These are phyloP conservation scores for Sporothrix dimorphospora DNA, from an alignment of 2,329 filamentous ascomycete species.

Conservation along the genomic window DNA sequence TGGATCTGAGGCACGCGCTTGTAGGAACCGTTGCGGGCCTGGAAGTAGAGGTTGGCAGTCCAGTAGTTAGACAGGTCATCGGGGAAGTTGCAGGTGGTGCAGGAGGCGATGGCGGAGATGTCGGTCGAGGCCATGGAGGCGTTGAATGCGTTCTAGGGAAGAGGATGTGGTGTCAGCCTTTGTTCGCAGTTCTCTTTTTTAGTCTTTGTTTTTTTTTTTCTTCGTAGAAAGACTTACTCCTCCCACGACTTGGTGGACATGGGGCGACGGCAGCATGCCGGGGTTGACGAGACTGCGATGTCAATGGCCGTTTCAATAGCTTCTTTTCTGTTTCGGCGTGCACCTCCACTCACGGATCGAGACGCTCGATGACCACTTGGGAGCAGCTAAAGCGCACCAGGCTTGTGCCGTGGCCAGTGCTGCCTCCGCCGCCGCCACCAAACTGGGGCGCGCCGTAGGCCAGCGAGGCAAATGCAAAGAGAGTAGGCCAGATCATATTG, in stretches of 20 bases:
- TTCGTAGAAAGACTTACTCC: slow-evolving; percentile 34
- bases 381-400: slow-evolving; percentile 54
- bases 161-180: background rate
- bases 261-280: slow-evolving; percentile 49
- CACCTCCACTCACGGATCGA: slow-evolving; percentile 41
- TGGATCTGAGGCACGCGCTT: slow-evolving; percentile 49
- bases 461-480: slow-evolving; percentile 38
- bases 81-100: slow-evolving; percentile 50
- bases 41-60: slow-evolving; percentile 52
- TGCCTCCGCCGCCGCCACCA: slow-evolving; percentile 22
- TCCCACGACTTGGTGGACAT: slow-evolving; percentile 53
- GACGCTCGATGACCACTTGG: slow-evolving; percentile 51
- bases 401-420: slow-evolving; percentile 26
- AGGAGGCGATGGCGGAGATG: slow-evolving; percentile 43
- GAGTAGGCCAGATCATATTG: slow-evolving; percentile 29
- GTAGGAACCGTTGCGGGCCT: slow-evolving; percentile 48
- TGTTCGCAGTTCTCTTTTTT: no score
- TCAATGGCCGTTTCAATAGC: background rate
- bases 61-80: slow-evolving; percentile 53
- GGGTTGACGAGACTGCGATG: slow-evolving; percentile 46
- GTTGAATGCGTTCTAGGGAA: slow-evolving; percentile 46
- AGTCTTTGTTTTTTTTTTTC: no score
- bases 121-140: slow-evolving; percentile 48
- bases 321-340: no score
- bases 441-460: slow-evolving; percentile 38